Evolutionary conservation across 305 asterid species (phyloP), one percentile per base, ranked within the genome.

Genomic region (Fraxinus baroniana): DNA sequence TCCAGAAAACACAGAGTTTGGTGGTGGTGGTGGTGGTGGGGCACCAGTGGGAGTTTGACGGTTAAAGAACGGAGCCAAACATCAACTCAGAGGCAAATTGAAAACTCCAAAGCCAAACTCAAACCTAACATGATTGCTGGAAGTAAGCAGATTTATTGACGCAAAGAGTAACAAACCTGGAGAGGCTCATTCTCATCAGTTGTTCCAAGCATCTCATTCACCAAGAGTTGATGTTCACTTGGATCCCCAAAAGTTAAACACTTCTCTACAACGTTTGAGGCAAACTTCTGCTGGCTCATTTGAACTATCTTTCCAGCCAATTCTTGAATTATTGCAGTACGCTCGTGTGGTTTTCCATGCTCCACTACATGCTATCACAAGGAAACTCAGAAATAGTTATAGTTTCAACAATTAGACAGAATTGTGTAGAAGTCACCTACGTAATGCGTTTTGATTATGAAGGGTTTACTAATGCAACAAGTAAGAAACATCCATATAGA

Each of bases 181-280:
- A 91, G 93, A 81, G 94, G 93, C 88, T 91, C 93, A 62, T 91
- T 91, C 84, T 91, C 94, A 83, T 91, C 93, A 73, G 92, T 91
- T 74, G 92, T 89, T 76, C 94, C 94, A 41, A 91, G 93, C 91
- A 91, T 91, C 89, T 91, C 93, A 7, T 83, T 88, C 80, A 91
- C 94, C 87, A 91, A 76, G 33, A 87, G 85, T 36, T 88, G 92
- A 24, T 91, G 90, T 80, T 90, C 89, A 52, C 79, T 85, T 20
- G 92, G 89, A 83, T 89, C 89, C 15, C 93, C 84, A 74, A 89
- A 90, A 78, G 91, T 85, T 35, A 91, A 84, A 88, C 93, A 91
- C 79, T 89, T 91, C 89, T 91, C 94, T 36, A 91, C 92, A 60
- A 91, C 92, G 24, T 90, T 90, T 12, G 92, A 90, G 2, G 93